Evolutionary conservation across 2,329 filamentous ascomycete genomes (phyloP).

Genomic region (Setomelanomma holmii): DNA sequence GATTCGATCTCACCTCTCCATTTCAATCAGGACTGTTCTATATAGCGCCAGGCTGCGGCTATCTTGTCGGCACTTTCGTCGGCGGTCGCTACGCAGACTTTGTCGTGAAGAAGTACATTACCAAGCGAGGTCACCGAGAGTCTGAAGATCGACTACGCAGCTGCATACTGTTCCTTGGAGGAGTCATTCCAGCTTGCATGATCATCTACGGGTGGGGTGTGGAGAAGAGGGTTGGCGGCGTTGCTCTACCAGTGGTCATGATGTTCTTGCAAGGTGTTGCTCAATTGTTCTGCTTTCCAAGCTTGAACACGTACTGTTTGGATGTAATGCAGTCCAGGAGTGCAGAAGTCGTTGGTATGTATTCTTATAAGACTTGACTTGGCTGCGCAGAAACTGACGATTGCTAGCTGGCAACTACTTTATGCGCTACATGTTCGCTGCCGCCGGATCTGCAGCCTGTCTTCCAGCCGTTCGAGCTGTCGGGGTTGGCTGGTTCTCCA

Average conservation of each 20-base stretch:
- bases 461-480: constrained; percentile 76
- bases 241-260: constrained; percentile 70
- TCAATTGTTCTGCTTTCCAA: constrained; percentile 78
- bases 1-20: constrained; percentile 71
- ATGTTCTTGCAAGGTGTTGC: constrained; percentile 79
- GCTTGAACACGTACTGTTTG: constrained; percentile 79
- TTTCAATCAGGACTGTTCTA: constrained; percentile 76
- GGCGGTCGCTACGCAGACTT: constrained; percentile 76
- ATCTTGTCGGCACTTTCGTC: constrained; percentile 71
- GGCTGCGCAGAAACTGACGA: constrained; percentile 6
- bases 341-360: constrained; percentile 69
- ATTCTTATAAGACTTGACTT: neutral
- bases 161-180: constrained; percentile 62
- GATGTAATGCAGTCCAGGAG: constrained; percentile 78
- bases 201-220: constrained; percentile 73
- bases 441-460: constrained; percentile 72
- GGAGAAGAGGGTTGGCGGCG: constrained; percentile 61
- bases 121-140: constrained; percentile 66
- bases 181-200: constrained; percentile 67
- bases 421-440: constrained; percentile 76
- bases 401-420: constrained; percentile 75
- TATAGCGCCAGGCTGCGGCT: constrained; percentile 74
- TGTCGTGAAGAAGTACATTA: constrained; percentile 70
- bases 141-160: constrained; percentile 71
- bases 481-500: constrained; percentile 83